Conservation (phyloP, 371 early-diverging fungal genomes). For the Mucor lusitanicus region DNA sequence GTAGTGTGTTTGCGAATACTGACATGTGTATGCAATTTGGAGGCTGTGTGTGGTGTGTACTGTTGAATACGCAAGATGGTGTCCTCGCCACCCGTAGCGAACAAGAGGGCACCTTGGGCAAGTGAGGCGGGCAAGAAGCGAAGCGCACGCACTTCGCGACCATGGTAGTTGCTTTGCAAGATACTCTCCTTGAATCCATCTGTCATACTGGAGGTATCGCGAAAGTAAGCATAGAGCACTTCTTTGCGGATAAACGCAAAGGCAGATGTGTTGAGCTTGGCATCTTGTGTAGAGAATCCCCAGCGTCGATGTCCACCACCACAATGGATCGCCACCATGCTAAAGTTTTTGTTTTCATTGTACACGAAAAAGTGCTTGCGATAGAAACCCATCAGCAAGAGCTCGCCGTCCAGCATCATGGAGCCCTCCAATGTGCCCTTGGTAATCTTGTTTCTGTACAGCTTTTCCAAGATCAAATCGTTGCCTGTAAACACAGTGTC, state of each 20-base stretch:
- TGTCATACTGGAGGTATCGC: constrained; percentile 41
- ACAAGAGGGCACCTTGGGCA: constrained; percentile 14
- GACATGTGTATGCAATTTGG: constrained; percentile 31
- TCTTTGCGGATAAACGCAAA: constrained; percentile 61
- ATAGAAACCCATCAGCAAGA: constrained; percentile 70
- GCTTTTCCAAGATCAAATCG: constrained; percentile 49
- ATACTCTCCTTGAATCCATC: constrained; percentile 54
- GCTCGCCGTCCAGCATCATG: constrained; percentile 55
- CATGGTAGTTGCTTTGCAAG: constrained; percentile 58
- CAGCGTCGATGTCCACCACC: constrained; percentile 65
- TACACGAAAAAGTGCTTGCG: constrained; percentile 72
- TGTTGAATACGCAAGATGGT: constrained; percentile 50
- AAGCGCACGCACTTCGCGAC: constrained; percentile 60
- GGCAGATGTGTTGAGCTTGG: constrained; percentile 45
- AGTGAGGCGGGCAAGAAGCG: constrained; percentile 16
- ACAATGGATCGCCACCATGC: constrained; percentile 60
- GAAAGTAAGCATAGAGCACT: constrained; percentile 48
- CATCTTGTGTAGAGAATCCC: constrained; percentile 54
- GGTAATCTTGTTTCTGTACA: constrained; percentile 68
- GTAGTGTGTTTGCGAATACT: constrained; percentile 53
- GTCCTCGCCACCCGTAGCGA: constrained; percentile 58
- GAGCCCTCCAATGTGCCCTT: constrained; percentile 72
- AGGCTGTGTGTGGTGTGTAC: constrained; percentile 31
- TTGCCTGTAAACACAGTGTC: constrained; percentile 31
- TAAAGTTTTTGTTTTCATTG: constrained; percentile 70